Conservation (phyloP, 2,329 filamentous ascomycete species). For the Piedraia hortae region DNA sequence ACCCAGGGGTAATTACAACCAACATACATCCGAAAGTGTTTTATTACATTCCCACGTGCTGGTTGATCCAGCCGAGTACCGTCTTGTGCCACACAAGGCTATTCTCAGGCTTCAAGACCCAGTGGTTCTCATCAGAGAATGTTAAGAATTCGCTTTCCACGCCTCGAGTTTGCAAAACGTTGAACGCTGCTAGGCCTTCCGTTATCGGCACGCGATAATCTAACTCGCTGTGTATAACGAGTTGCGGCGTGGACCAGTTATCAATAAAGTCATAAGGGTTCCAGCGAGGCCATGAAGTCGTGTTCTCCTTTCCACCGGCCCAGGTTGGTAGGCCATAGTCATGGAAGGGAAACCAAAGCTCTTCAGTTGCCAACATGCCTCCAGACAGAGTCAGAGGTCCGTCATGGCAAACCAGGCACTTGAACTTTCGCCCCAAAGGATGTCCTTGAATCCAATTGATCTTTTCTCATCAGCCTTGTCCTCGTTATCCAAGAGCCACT, state of each 20-base stretch:
- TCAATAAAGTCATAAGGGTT: constrained; percentile 27
- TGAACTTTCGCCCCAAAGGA: constrained; percentile 55
- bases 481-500: constrained; percentile 9
- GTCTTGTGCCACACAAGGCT: constrained; percentile 69
- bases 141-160: constrained; percentile 53
- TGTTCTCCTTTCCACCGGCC: constrained; percentile 8
- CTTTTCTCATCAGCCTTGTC: constrained; percentile 1
- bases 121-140: constrained; percentile 53
- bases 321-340: constrained; percentile 24
- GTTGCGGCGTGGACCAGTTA: constrained; percentile 63
- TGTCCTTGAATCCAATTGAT: constrained; percentile 53
- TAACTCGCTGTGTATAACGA: constrained; percentile 72
- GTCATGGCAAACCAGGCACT: constrained; percentile 43
- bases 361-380: constrained; percentile 17
- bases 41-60: constrained; percentile 27
- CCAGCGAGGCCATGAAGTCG: constrained; percentile 23
- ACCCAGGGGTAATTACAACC: no score
- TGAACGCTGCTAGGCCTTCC: constrained; percentile 66
- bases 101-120: constrained; percentile 83
- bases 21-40: no score
- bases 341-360: constrained; percentile 27
- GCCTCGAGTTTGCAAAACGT: constrained; percentile 48
- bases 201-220: constrained; percentile 71
- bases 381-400: constrained; percentile 9
- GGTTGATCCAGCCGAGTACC: constrained; percentile 51